Base-by-base conservation (phyloP, 2,329 filamentous ascomycete genomes). In the Didymellaceae sp. region DNA sequence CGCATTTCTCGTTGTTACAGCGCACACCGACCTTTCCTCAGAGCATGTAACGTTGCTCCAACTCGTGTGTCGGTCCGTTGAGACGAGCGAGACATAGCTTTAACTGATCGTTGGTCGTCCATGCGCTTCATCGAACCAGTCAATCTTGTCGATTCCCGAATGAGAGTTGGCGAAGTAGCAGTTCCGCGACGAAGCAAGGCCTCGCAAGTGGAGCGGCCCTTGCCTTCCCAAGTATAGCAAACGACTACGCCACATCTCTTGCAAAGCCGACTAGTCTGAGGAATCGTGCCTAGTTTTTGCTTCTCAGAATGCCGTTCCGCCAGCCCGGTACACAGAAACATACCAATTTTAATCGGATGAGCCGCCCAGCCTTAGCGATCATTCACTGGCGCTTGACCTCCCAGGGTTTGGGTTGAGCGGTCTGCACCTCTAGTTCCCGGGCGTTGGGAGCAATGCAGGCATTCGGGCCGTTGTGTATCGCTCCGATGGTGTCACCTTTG, bases 1-100 rank as follows among this genome's bases (percentile, higher is more conserved):
- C 37, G 37, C 37, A 13, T 10, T 22, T n/a, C 13, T 38, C 25
- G 25, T 33, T 21, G 42, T 42, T 33, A 46, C 35, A 38, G 32
- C 25, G 25, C 48, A 46, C 48, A 52, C 48, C 48, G 48, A 52
- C 42, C 45, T 9, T 38, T 52, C 14, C 35, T 31, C 25, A 32
- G 18, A 51, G 26, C 18, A 45, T 45, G 48, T 52, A 52, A 52
- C 48, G 48, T 52, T 52, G 42, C 42, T 41, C 48, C 28, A 35
- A 42, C 9, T 14, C 20, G 25, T 14, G 32, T 18, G 26, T 46
- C 48, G 48, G 37, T 42, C 42, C 48, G 48, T 34, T 17, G 21
- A 32, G 28, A 6, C 22, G 13, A 21, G 8, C 4, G 13, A 40
- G 7, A 4, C 9, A 24, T n/a, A 34, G 17, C n/a, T 24, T 8